Percentiles rank a stretch among this genome's conserved stretches.
These are phyloP conservation scores for Brassica carinata DNA, from an alignment of 345 rosid genomes.

Conservation along the genomic window DNA sequence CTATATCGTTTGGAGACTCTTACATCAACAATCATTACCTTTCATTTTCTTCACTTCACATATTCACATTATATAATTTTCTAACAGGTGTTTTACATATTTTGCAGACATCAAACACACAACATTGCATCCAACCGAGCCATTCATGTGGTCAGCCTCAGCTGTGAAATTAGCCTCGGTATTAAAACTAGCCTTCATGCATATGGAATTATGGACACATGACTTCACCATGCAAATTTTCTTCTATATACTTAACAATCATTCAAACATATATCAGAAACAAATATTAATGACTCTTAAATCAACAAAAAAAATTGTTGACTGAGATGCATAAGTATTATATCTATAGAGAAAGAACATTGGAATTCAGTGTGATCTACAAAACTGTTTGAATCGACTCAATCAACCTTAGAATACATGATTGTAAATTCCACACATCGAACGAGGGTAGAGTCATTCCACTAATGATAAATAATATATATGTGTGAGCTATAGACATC, in stretches of 20 bases:
- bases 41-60: neutral
- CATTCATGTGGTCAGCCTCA: neutral
- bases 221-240: neutral
- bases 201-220: too few species aligned
- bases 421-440: too few species aligned
- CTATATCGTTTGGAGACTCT: neutral
- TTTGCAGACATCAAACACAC: neutral
- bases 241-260: neutral
- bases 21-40: neutral
- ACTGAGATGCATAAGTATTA: neutral
- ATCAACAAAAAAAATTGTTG: neutral
- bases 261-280: neutral
- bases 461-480: too few species aligned
- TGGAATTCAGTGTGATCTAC: too few species aligned
- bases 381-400: too few species aligned
- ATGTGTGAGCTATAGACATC: too few species aligned
- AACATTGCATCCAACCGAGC: neutral
- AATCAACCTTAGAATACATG: too few species aligned
- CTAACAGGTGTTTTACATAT: neutral
- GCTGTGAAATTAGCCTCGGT: neutral
- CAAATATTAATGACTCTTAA: neutral
- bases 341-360: too few species aligned
- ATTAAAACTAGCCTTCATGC: too few species aligned
- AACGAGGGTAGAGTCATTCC: too few species aligned
- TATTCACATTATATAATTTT: neutral